Percentiles rank a stretch among this genome's conserved stretches.
phyloP scores from a whole-genome alignment of 148 eudicot genomes.

The Nepenthes gracilis region DNA sequence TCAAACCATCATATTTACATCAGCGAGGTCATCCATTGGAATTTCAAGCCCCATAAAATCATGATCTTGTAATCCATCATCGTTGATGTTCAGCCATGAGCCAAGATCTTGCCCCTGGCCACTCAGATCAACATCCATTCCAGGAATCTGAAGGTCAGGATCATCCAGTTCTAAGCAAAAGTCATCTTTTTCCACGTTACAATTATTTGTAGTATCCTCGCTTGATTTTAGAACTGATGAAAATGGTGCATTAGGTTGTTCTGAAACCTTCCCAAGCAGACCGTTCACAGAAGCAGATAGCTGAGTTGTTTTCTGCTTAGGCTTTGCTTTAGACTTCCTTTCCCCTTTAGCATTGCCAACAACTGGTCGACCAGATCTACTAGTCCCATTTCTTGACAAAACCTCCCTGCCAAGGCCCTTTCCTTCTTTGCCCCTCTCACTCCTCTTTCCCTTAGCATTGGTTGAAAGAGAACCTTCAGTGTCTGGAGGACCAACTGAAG shows the following conservation, averaged over 20 bases:
- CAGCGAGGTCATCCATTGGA: conserved; percentile 78
- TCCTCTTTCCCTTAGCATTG: conserved; percentile 61
- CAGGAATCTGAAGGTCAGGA: conserved; percentile 39
- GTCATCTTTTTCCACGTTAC: conserved; percentile 22
- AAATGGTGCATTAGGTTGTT: conserved; percentile 26
- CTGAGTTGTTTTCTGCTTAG: conserved; percentile 48
- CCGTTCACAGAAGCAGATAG: conserved; percentile 40
- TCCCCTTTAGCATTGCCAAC: conserved; percentile 40
- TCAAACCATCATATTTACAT: conserved; percentile 28
- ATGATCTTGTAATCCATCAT: conserved; percentile 48
- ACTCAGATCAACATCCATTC: conserved; percentile 24
- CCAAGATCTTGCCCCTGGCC: conserved; percentile 58
- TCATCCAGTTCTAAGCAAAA: conserved; percentile 24
- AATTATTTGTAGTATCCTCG: conserved; percentile 15
- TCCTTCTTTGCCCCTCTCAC: conserved; percentile 60
- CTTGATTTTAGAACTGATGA: conserved; percentile 21
- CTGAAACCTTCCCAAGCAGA: conserved; percentile 23
- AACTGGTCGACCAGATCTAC: conserved; percentile 36
- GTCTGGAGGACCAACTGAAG: conserved; percentile 16
- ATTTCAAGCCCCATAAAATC: conserved; percentile 60
- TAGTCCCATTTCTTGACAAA: conserved; percentile 29
- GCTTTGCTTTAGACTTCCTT: conserved; percentile 51
- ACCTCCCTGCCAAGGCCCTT: conserved; percentile 35
- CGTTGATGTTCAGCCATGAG: conserved; percentile 72
- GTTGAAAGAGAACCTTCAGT: conserved; percentile 31